Base-by-base conservation (phyloP, 192 early-diverging fungal genomes). In the Endogone sp. region DNA sequence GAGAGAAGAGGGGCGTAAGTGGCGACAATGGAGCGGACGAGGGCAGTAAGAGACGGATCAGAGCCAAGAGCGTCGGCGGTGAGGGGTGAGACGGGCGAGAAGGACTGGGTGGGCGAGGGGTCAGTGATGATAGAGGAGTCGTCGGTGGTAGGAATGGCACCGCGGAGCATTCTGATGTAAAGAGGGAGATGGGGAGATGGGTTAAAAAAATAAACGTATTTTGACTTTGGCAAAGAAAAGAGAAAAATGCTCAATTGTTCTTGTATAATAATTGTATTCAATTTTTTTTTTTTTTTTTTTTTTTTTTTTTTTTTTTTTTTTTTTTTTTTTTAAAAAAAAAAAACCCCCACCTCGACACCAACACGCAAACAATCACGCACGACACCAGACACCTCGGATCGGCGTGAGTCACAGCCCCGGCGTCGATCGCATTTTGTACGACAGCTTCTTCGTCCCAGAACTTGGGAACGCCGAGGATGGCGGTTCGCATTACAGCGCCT, bases 381-480 rank as follows among this genome's bases (percentile, higher is more conserved):
- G 76, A 74, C 10, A 76, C 69, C 57, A 83, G 66, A 67, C 79
- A 83, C 2, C 81, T 60, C 16, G 72, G 76, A 58, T 85, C 83
- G 11, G 83, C 76, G 56, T 85, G 83, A 3, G 83, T 85, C 24
- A 79, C 66, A 29, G 32, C 49, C 27, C 76, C 75, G 32, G 65
- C 71, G 24, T 71, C 74, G 16, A 70, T 67, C 13, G 78, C 60
- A 27, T 79, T 70, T 44, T 73, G 65, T 61, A 76, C 73, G 2
- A 82, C 80, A 23, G 73, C 67, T 3, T 71, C 71, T 20, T 69
- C 78, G 67, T 82, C 78, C 81, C 81, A 82, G 29, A 82, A 82
- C 25, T 71, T 74, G 30, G 76, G 73, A 8, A 71, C 63, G 9
- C 73, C 83, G 6, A 78, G n/a, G 3, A 81, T 56, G 4, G 83